Evolutionary conservation across 1,139 yeast genomes (phyloP).

Genomic region (Lodderomyces theae): DNA sequence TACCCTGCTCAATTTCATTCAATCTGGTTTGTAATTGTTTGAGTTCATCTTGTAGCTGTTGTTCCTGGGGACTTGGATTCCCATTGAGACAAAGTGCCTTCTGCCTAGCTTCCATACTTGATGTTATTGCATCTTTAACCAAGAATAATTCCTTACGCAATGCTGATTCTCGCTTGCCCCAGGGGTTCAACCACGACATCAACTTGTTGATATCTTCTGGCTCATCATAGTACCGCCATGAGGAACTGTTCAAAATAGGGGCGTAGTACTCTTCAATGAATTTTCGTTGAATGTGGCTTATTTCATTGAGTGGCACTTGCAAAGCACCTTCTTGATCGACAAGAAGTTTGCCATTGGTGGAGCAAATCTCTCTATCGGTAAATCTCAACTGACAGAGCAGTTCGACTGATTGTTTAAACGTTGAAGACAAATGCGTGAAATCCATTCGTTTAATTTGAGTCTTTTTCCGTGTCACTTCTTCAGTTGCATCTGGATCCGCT

Average conservation of each 20-base stretch:
- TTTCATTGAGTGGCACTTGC: conserved; percentile 20
- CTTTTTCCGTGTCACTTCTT: conserved; percentile 3
- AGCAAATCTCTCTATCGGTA: conserved; percentile 17
- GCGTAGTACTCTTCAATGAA: conserved; percentile 64
- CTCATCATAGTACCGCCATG: conserved; percentile 73
- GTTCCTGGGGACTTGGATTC: conserved; percentile 32
- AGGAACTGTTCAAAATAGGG: conserved; percentile 47
- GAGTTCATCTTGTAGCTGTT: conserved; percentile 38
- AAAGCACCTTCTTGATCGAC: conserved; percentile 47
- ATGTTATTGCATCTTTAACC: conserved; percentile 52
- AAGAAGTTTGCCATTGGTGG: conserved; percentile 18
- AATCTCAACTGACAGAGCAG: conserved; percentile 21
- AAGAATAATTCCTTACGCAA: conserved; percentile 60
- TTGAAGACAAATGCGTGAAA: conserved; percentile 18
- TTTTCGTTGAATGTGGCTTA: conserved; percentile 58
- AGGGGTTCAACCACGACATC: conserved; percentile 65
- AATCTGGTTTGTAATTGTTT: conserved; percentile 20
- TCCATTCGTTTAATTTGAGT: conserved; percentile 18
- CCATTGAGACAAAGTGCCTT: conserved; percentile 45
- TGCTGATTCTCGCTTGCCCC: conserved; percentile 73
- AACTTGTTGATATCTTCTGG: conserved; percentile 58
- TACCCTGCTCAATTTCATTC: conserved; percentile 8
- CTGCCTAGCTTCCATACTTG: conserved; percentile 60
- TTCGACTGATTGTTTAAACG: conserved; percentile 20
- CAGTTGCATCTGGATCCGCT: conserved; percentile 7